phyloP scores from a whole-genome alignment of 2,329 filamentous ascomycete species.

The Penicillium nordicum region DNA sequence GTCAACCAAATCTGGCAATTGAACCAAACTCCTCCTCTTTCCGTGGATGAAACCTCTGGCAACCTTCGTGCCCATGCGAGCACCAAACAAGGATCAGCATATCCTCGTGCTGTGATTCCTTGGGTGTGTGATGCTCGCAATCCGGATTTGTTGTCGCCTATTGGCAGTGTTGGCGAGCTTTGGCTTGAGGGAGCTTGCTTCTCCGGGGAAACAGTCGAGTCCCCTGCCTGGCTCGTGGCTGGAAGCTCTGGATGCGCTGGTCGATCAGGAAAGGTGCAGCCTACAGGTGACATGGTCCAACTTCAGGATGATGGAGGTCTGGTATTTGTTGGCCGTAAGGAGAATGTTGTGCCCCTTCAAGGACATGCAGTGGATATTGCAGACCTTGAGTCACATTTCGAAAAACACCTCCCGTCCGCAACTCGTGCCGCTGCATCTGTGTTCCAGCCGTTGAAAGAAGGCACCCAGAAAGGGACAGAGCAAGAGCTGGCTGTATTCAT shows the following conservation, averaged over 20 bases:
- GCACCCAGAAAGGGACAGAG: slow-evolving; percentile 13
- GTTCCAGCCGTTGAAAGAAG: slow-evolving; percentile 17
- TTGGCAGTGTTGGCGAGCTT: slow-evolving; percentile 39
- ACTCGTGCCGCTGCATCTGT: slow-evolving; percentile 31
- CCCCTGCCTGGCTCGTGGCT: slow-evolving; percentile 28
- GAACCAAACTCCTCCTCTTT: slow-evolving; percentile 39
- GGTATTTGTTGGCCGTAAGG: slow-evolving; percentile 34
- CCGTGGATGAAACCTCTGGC: slow-evolving; percentile 28
- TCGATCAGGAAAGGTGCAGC: slow-evolving; percentile 29
- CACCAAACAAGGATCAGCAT: slow-evolving; percentile 27
- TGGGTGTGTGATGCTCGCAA: slow-evolving; percentile 35
- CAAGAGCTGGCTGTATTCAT: slow-evolving; percentile 32
- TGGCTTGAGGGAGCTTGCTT: slow-evolving; percentile 43
- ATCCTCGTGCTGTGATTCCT: slow-evolving; percentile 33
- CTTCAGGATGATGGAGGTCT: slow-evolving; percentile 29
- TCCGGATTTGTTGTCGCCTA: slow-evolving; percentile 37
- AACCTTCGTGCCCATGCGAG: slow-evolving; percentile 20
- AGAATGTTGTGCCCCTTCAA: slow-evolving; percentile 31
- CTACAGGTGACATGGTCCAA: slow-evolving; percentile 35
- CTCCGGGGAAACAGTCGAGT: slow-evolving; percentile 21
- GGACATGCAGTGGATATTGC: slow-evolving; percentile 42
- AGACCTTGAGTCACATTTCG: slow-evolving; percentile 41
- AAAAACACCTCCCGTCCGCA: slow-evolving; percentile 32
- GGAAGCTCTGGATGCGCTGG: slow-evolving; percentile 34
- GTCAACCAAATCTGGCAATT: slow-evolving; percentile 44